Base-by-base conservation (phyloP, 768 basidiomycete genomes). In the Panellus pusillus region DNA sequence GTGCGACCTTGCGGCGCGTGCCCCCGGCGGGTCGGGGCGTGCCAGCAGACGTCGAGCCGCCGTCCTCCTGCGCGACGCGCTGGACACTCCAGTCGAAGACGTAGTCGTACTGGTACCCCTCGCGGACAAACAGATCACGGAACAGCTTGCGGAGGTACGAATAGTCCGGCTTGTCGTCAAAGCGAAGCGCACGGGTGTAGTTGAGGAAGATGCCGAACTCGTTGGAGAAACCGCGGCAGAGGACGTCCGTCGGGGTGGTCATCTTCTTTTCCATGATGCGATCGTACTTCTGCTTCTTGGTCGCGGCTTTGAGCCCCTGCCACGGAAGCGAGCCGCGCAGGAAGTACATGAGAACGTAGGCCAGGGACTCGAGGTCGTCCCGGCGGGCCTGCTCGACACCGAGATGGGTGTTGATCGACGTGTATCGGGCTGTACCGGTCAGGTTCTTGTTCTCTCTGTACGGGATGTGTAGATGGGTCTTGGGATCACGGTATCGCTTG, bases 241-340 rank as follows among this genome's bases (percentile, higher is more conserved):
- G 85, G 53, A 96, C 79, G 69, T 98, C 94, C 47, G 92, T 95
- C 13, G 94, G 92, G 0, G 94, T 97, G 35, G 97, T 98, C 94
- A 99, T 98, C 86, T 99, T 99, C 85, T 99, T 99, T 77, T 99
- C 97, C 97, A 99, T 99, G 77, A 99, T 99, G 54, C 97, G 89
- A 74, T 98, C 97, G 73, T 98, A 98, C 79, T 99, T 99, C 81
- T 99, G 97, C 84, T 99, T 99, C 92, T 99, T 99, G 55, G 97
- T 99, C 36, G 96, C 96, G 56, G 97, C 97, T 78, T 99, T 99
- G 69, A 99, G 84, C 55, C 97, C 97, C 73, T 99, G 97, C 96
- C 96, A 99, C 27, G 96, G 96, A 43, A 99, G 84, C 52, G 93
- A 88, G 42, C 96, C 97, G 60, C 96, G 93, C 60, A 99, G 87